phyloP scores from a whole-genome alignment of 345 rosid genomes.

The Mercurialis annua region DNA sequence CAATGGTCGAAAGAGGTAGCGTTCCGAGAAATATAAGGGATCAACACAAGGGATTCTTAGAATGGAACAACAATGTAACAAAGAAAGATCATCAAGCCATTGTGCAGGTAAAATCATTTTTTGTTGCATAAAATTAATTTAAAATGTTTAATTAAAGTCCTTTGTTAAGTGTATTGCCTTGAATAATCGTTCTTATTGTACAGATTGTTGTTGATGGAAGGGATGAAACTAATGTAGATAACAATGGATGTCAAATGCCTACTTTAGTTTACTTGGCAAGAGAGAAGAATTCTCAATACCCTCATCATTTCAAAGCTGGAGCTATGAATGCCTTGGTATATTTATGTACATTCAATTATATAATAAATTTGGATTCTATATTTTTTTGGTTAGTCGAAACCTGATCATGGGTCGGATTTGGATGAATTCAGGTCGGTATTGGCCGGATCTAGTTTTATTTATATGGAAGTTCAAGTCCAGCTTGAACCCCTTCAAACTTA shows the following conservation, averaged over 20 bases:
- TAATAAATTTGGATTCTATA: too few species aligned
- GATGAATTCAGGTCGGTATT: too few species aligned
- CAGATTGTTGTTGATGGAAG: constrained; percentile 59
- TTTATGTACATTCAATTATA: too few species aligned
- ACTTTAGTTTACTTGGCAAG: constrained; percentile 71
- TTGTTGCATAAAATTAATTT: not conserved
- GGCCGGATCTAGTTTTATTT: too few species aligned
- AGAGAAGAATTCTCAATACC: constrained; percentile 61
- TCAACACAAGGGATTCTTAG: constrained; percentile 44
- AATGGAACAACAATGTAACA: constrained; percentile 48
- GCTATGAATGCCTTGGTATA: constrained; percentile 78
- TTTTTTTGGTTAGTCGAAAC: too few species aligned
- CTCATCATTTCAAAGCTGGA: constrained; percentile 84
- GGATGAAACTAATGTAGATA: constrained; percentile 30
- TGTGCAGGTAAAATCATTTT: constrained; percentile 13
- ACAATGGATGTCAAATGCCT: constrained; percentile 40
- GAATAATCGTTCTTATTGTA: not conserved
- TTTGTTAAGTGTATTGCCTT: not conserved
- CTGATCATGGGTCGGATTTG: too few species aligned
- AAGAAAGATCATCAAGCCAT: constrained; percentile 51
- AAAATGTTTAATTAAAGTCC: not conserved
- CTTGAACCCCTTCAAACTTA: too few species aligned
- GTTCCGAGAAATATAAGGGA: constrained; percentile 37
- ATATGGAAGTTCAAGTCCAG: too few species aligned
- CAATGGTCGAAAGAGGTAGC: constrained; percentile 21